Evolutionary conservation across 2,329 filamentous ascomycete genomes (phyloP).

Genomic region (Claviceps fusiformis): DNA sequence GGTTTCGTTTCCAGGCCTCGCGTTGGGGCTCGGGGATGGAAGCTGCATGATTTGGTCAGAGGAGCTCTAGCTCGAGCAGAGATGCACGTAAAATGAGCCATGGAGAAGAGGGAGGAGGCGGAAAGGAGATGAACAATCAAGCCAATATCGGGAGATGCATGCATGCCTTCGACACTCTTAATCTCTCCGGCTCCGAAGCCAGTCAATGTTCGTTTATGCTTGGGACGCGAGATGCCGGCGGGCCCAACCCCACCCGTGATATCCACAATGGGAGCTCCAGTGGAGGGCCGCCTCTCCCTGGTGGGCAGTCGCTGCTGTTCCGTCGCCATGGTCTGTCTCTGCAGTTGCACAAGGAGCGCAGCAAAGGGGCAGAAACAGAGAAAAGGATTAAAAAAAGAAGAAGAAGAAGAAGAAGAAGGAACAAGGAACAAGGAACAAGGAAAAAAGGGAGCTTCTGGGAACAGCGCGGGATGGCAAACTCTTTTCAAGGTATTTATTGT

Average conservation of each 20-base stretch:
- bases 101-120: not conserved
- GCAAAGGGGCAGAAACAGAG: not conserved
- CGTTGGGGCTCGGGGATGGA: constrained; percentile 81
- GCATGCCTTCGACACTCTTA: constrained; percentile 70
- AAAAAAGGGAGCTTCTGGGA: too few species aligned
- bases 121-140: not conserved
- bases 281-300: constrained; percentile 70
- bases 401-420: too few species aligned
- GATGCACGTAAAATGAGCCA: too few species aligned
- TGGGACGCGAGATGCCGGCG: constrained; percentile 71
- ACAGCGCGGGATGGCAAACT: too few species aligned
- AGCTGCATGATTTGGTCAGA: constrained; percentile 25
- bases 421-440: too few species aligned
- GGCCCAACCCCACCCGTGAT: constrained; percentile 78
- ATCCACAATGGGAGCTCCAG: constrained; percentile 70
- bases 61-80: not conserved
- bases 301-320: constrained; percentile 29
- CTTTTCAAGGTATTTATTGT: not conserved
- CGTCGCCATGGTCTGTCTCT: constrained; percentile 17
- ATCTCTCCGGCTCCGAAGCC: constrained; percentile 86
- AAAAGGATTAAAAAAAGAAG: too few species aligned
- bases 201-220: constrained; percentile 94
- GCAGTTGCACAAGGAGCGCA: not conserved
- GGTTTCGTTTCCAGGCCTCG: constrained; percentile 57
- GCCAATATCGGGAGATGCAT: too few species aligned